Conservation (phyloP, 1,284 basidiomycete species). For the Apiotrichum siamense region DNA sequence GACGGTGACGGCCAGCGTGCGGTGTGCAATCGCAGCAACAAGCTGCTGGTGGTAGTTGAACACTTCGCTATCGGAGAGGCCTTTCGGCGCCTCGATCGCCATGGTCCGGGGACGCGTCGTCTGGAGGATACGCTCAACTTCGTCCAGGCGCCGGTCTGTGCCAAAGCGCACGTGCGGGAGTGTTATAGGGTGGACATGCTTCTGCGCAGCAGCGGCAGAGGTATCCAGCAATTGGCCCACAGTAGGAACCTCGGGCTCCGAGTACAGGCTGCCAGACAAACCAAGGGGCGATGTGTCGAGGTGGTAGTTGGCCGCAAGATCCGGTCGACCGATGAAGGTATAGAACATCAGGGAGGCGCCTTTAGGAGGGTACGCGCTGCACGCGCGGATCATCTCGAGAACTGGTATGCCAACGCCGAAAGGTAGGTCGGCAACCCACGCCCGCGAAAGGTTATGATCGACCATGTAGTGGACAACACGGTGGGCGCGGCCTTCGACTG, state of each 20-base stretch:
- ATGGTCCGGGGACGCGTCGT: constrained; percentile 65
- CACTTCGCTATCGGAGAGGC: constrained; percentile 46
- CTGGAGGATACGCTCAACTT: constrained; percentile 79
- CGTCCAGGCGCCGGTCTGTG: constrained; percentile 74
- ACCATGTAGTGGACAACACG: constrained; percentile 61
- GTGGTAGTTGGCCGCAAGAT: constrained; percentile 52
- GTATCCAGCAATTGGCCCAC: constrained; percentile 18
- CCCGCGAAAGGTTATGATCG: constrained; percentile 50
- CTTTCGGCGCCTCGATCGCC: constrained; percentile 62
- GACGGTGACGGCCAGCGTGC: constrained; percentile 76
- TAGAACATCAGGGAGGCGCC: constrained; percentile 69
- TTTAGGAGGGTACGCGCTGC: constrained; percentile 67
- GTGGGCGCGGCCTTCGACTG: constrained; percentile 49
- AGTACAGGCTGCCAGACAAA: constrained; percentile 8
- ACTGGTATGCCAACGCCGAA: constrained; percentile 72
- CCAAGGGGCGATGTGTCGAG: constrained; percentile 11
- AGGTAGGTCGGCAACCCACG: constrained; percentile 54
- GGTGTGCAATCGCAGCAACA: constrained; percentile 68
- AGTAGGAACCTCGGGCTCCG: constrained; percentile 12
- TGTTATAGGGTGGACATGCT: constrained; percentile 11
- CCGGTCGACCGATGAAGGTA: constrained; percentile 68
- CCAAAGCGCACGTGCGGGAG: constrained; percentile 69
- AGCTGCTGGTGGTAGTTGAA: constrained; percentile 65
- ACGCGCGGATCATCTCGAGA: constrained; percentile 71
- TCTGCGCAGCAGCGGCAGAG: constrained; percentile 11